phyloP scores from a whole-genome alignment of 345 rosid species.

The Punica granatum region DNA sequence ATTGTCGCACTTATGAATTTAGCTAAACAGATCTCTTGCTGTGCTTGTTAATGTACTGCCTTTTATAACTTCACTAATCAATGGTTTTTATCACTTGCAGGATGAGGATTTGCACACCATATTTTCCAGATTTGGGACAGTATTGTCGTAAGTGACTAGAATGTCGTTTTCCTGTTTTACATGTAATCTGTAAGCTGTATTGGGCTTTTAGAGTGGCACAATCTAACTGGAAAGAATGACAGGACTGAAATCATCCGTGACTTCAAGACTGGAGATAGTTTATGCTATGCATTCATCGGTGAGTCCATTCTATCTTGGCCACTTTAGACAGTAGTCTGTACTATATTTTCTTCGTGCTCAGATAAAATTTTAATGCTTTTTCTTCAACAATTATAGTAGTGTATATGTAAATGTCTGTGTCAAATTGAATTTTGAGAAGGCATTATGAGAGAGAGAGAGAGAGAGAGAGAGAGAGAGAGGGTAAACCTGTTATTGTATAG shows the following conservation, averaged over 20 bases:
- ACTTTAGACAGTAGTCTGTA: not conserved
- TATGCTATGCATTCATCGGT: conserved; percentile 95
- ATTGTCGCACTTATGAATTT: not conserved
- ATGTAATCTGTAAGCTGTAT: not conserved
- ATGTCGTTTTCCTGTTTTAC: conserved; percentile 4
- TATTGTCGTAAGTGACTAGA: conserved; percentile 51
- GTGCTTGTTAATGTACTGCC: not conserved
- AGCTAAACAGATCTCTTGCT: not conserved
- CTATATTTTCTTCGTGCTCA: not conserved
- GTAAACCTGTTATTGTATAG: not conserved
- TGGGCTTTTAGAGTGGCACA: not conserved
- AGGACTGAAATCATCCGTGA: conserved; percentile 95
- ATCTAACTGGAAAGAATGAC: conserved; percentile 11
- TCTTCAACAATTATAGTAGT: not conserved
- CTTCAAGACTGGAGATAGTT: conserved; percentile 92
- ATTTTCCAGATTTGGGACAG: conserved; percentile 92
- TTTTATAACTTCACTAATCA: not conserved
- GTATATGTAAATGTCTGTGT: not conserved
- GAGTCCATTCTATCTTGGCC: conserved; percentile 16
- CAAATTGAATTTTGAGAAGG: not conserved
- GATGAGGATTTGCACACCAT: conserved; percentile 94
- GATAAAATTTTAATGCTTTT: not conserved
- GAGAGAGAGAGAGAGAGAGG: not conserved
- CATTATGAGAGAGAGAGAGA: not conserved
- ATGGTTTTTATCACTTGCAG: conserved; percentile 34